Base-by-base conservation (phyloP, 345 rosid species). In the Gossypium sturtianum region DNA sequence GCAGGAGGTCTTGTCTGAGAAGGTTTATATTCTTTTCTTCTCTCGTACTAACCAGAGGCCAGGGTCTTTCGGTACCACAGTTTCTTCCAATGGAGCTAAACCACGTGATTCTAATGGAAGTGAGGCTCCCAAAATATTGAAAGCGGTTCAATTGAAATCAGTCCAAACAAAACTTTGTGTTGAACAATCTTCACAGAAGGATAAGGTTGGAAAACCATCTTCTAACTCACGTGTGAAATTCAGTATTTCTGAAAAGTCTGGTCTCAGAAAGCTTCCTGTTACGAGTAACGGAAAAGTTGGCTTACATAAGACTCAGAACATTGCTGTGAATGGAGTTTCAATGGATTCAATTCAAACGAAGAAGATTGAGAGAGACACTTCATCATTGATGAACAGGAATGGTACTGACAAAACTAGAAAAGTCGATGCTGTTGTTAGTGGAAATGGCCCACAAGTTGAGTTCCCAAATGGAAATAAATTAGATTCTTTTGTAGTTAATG, bases 1-100 rank as follows among this genome's bases (percentile, higher is more conserved):
- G 79, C 90, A 96, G 79, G 90, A 91, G 77, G 99, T 96, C 64
- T 81, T 96, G 81, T 93, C 99, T 47, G 95, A 96, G 83, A 93
- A 88, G 82, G 98, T 86, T 66, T 96, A 96, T 82, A 88, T 96
- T 77, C 93, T 96, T 74, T 93, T 96, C 84, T 93, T 89, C 84
- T 79, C 92, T 76, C 97, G 98, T 64, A 71, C 82, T 58, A 91
- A 85, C 79, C 93, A 84, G 79, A 85, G 88, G 79, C 86, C 98
- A 62, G 81, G 67, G 69, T 80, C 91, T 74, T 72, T 80, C 5
- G 70, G 71, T 75, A 70, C 78, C 73, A 27, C 78, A 58, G 74
- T 80, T 70, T 62, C 82, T 77, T 75, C 88, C 67, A 88, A 82
- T 72, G 93, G 96, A 78, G 89, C 82, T 56, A 87, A 88, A 73